A percentile compares a stretch with the other conserved stretches of the same genome.
phyloP scores from a whole-genome alignment of 176 grass and related monocot species.

The Raddia guianensis region DNA sequence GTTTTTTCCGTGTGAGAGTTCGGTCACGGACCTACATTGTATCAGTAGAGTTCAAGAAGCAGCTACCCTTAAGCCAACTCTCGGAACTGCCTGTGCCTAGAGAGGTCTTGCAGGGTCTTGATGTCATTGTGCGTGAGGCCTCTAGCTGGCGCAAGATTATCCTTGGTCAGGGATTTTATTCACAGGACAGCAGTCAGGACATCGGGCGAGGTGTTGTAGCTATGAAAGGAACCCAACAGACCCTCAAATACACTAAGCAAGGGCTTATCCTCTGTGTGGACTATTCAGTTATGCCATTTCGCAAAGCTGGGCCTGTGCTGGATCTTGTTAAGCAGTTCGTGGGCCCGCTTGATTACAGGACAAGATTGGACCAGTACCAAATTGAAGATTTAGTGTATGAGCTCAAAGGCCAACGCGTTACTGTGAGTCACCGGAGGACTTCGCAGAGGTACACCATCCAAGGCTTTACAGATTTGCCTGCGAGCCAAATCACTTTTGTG shows the following conservation, averaged over 20 bases:
- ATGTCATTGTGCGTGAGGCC: constrained; percentile 60
- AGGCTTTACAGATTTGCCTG: constrained; percentile 50
- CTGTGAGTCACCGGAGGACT: constrained; percentile 52
- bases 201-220: constrained; percentile 41
- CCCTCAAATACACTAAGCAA: constrained; percentile 47
- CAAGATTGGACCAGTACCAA: constrained; percentile 26
- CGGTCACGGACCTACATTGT: constrained; percentile 47
- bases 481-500: constrained; percentile 46
- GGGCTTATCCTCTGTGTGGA: constrained; percentile 52
- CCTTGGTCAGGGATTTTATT: constrained; percentile 56
- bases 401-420: constrained; percentile 53
- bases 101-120: constrained; percentile 65
- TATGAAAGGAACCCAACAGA: constrained; percentile 57
- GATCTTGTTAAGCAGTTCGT: constrained; percentile 20
- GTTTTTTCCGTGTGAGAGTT: constrained; percentile 45
- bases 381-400: constrained; percentile 5
- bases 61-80: constrained; percentile 52
- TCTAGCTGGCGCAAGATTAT: constrained; percentile 52
- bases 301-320: constrained; percentile 45
- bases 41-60: constrained; percentile 52
- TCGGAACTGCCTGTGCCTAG: constrained; percentile 52
- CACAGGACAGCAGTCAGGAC: background rate
- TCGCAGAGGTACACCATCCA: constrained; percentile 53
- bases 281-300: constrained; percentile 65
- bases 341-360: background rate